Conservation (phyloP, 805 yeast genomes). For the Wickerhamiella spandovensis region DNA sequence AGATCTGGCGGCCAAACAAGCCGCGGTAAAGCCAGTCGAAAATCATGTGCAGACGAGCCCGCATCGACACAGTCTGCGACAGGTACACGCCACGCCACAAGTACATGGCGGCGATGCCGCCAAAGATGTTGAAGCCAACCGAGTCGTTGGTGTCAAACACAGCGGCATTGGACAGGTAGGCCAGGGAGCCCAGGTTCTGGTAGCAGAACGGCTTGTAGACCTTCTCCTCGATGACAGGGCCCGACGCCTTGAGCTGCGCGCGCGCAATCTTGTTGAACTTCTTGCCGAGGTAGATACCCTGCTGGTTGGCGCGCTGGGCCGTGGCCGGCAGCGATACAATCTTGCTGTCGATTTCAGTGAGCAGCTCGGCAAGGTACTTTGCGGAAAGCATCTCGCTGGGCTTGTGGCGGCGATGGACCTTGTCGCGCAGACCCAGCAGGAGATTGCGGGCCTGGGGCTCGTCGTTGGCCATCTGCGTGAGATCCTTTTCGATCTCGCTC, state of each 20-base stretch:
- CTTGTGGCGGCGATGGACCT: conserved; percentile 11
- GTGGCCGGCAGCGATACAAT: conserved; percentile 61
- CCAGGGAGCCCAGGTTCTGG: conserved; percentile 52
- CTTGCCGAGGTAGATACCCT: conserved; percentile 51
- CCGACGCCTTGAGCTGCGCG: conserved; percentile 19
- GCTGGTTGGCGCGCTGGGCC: conserved; percentile 63
- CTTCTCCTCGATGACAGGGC: conserved; percentile 41
- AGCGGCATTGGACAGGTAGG: conserved; percentile 58
- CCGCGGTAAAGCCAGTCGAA: conserved; percentile 56
- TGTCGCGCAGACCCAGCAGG: conserved; percentile 13
- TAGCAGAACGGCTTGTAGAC: conserved; percentile 46
- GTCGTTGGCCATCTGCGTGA: conserved; percentile 10
- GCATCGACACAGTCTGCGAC: conserved; percentile 50
- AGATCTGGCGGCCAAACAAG: conserved; percentile 26
- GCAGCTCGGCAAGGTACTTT: conserved; percentile 36
- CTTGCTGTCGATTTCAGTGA: conserved; percentile 45
- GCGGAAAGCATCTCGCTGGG: conserved; percentile 28
- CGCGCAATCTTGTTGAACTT: conserved; percentile 41
- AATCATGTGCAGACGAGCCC: conserved; percentile 49
- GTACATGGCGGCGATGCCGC: conserved; percentile 59
- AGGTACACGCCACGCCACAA: conserved; percentile 61
- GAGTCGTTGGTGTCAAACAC: conserved; percentile 46
- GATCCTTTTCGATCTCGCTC: conserved; percentile 8
- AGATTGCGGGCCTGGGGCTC: conserved; percentile 18
- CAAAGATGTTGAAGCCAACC: conserved; percentile 40